Base-by-base conservation (phyloP, 2,329 filamentous ascomycete genomes). In the Chalaropsis ovoidea region DNA sequence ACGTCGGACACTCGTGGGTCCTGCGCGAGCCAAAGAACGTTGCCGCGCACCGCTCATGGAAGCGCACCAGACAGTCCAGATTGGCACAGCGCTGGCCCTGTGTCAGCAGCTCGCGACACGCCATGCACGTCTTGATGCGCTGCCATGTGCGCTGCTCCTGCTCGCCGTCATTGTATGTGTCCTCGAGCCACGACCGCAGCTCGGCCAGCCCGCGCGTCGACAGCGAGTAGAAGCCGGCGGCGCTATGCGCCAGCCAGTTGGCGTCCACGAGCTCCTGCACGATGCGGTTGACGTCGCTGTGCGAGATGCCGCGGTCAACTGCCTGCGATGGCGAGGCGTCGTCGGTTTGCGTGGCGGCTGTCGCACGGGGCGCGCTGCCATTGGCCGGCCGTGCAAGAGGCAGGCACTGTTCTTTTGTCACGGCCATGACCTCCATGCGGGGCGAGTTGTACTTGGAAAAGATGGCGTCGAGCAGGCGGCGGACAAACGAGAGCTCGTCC, bases 401-500 rank as follows among this genome's bases (percentile, higher is more conserved):
- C 64, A 88, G 79, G 2, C 92, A 92, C 71, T 96, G 86, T 74
- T 90, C 90, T 56, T 84, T 82, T 13, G 85, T 88, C 2, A 97
- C 78, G 2, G 89, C 91, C 82, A 96, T 86, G 31, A 90, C 82
- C 75, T 99, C 93, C 71, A 86, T 84, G n/a, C 84, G 80, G 8
- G 79, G 81, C 0, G 86, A 90, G 72, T 97, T 97, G 77, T 90
- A 86, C 22, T 84, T 87, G 69, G 95, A 90, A 73, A 97, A 99
- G 83, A 99, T 95, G 70, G 83, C 85, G 73, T 96, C 92, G 0
- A 99, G 82, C 2, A 96, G 74, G 8, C 94, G 82, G 75, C 95
- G 94, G 65, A 97, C 83, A 73, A 90, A 99, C 0, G 88, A 85
- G 41, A 97, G 89, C 77, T 97, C 92, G 70, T 96, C 91, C 0